phyloP scores from a whole-genome alignment of 2,329 filamentous ascomycete genomes.

The Fusarium subtropicale region DNA sequence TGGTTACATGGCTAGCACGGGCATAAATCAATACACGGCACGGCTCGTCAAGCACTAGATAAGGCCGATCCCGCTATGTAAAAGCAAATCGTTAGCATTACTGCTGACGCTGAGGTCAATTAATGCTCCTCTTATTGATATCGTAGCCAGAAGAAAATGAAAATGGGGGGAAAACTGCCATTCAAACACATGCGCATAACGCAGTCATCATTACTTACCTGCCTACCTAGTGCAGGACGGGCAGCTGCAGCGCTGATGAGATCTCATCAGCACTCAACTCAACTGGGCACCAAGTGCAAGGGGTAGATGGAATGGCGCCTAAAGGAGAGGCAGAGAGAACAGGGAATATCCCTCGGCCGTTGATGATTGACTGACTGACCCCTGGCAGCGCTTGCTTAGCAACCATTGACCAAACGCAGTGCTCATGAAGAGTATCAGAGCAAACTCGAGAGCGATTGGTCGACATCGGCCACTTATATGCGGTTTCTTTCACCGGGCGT shows the following conservation, averaged over 20 bases:
- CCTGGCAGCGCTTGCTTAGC: constrained; percentile 44
- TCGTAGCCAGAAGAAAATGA: neutral
- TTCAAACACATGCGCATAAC: neutral
- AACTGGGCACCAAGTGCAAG: constrained; percentile 38
- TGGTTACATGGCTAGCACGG: neutral
- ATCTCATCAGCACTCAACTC: constrained; percentile 32
- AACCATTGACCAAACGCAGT: constrained; percentile 40
- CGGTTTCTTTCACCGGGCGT: constrained; percentile 21
- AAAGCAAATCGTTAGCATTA: constrained; percentile 4
- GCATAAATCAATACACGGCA: constrained; percentile 3
- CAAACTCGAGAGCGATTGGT: constrained; percentile 39
- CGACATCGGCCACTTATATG: constrained; percentile 17
- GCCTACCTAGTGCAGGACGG: neutral
- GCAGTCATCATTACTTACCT: constrained; percentile 7
- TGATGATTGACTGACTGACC: constrained; percentile 14
- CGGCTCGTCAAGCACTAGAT: constrained; percentile 18
- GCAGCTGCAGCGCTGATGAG: constrained; percentile 38
- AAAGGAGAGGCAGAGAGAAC: constrained; percentile 15
- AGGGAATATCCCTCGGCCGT: constrained; percentile 21
- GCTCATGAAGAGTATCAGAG: constrained; percentile 10
- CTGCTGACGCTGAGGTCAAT: neutral
- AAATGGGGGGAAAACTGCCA: neutral
- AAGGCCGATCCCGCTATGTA: constrained; percentile 35
- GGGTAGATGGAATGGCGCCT: constrained; percentile 34
- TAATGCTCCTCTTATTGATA: neutral